These are phyloP conservation scores for Ustilaginoidea virens DNA, from an alignment of 2,329 filamentous ascomycete genomes.

Conservation along the genomic window DNA sequence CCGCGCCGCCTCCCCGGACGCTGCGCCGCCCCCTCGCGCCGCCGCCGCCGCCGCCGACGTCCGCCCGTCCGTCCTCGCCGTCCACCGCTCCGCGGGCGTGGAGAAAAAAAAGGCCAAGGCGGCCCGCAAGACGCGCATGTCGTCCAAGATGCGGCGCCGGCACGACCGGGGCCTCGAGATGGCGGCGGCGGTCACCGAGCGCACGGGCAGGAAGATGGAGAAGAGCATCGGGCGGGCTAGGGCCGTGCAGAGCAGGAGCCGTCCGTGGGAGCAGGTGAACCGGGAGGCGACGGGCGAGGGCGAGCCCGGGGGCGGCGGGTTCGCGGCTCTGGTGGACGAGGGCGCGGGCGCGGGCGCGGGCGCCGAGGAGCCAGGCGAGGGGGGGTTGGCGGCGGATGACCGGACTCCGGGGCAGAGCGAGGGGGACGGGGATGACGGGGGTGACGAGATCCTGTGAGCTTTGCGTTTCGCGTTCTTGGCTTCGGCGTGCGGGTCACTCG, in stretches of 20 bases:
- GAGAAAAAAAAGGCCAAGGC: slow-evolving; percentile 52
- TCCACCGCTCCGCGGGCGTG: slow-evolving; percentile 52
- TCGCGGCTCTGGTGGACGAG: slow-evolving; percentile 8
- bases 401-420: slow-evolving; percentile 23
- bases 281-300: slow-evolving; percentile 14
- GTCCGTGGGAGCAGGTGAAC: slow-evolving; percentile 46
- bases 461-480: no score
- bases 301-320: slow-evolving; percentile 7
- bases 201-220: slow-evolving; percentile 38
- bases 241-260: slow-evolving; percentile 31
- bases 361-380: slow-evolving; percentile 7
- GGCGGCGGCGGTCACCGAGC: slow-evolving; percentile 43
- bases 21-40: slow-evolving; percentile 42
- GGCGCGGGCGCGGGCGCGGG: slow-evolving; percentile 8
- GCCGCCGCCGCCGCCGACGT: slow-evolving; percentile 22
- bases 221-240: slow-evolving; percentile 35
- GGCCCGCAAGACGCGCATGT: slow-evolving; percentile 36
- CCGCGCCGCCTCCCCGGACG: slow-evolving; percentile 53
- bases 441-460: slow-evolving; percentile 18
- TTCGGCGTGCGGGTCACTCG: no score
- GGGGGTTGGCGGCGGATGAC: slow-evolving; percentile 18
- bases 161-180: slow-evolving; percentile 43
- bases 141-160: slow-evolving; percentile 36
- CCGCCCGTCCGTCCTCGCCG: slow-evolving; percentile 52
- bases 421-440: slow-evolving; percentile 13